Percentiles rank a stretch among this genome's conserved stretches.
Conservation (phyloP, 176 grass and related monocot species). For the Carex kokanica region DNA sequence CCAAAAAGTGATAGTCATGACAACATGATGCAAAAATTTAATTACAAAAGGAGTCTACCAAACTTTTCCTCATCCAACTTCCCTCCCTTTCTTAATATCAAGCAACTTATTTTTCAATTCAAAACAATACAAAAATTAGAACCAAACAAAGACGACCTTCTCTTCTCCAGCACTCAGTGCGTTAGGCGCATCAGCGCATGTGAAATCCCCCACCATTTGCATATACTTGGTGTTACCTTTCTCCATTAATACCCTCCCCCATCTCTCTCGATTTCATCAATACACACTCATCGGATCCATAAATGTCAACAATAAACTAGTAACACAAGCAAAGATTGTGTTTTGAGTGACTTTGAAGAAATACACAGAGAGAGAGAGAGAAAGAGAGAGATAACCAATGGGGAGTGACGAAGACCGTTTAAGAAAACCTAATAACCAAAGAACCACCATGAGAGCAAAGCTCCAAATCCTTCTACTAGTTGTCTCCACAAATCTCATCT, state of each 20-base stretch:
- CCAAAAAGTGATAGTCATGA: too few relatives aligned
- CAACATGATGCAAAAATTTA: not conserved
- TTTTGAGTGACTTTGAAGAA: not conserved
- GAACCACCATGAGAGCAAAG: constrained; percentile 33
- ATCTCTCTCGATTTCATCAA: constrained; percentile 14
- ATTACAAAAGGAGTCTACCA: not conserved
- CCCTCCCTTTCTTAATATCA: constrained; percentile 9
- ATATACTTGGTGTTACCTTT: too few relatives aligned
- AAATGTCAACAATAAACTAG: not conserved
- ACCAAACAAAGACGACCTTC: constrained; percentile 17
- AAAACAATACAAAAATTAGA: constrained; percentile 1
- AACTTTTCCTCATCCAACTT: not conserved
- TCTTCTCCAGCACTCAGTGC: not conserved
- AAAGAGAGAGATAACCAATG: not conserved
- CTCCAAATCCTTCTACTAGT: constrained; percentile 58
- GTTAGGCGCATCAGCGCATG: constrained; percentile 20
- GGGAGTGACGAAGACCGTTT: constrained; percentile 9
- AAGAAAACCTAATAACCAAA: constrained; percentile 7
- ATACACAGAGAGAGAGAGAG: not conserved
- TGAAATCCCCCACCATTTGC: not conserved
- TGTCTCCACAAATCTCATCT: constrained; percentile 62
- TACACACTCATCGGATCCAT: constrained; percentile 9
- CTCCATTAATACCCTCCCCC: constrained; percentile 21
- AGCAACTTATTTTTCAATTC: constrained; percentile 6
- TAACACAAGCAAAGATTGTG: not conserved